Evolutionary conservation across 331 rosid species (phyloP), one percentile per base, ranked within the genome.

Genomic region (Spiraea crenata): DNA sequence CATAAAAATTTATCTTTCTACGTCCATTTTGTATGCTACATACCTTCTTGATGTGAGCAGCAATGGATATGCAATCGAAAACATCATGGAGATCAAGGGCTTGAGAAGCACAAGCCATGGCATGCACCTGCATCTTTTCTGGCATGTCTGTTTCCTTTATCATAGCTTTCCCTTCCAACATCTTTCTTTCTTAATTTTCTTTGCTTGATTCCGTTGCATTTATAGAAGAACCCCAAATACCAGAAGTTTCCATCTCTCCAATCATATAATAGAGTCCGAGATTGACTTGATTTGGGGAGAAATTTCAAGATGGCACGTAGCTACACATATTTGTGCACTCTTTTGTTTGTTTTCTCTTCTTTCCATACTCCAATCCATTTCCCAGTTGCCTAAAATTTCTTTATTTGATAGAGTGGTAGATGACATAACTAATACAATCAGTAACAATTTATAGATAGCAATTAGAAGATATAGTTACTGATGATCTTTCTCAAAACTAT

Each of bases 81-180:
- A 87, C 91, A 60, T 87, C 93, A 80, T 73, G 78, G 69, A 85
- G 85, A 87, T 87, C 87, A 61, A 90, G 91, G 17, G 88, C 96
- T 7, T 79, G 77, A 80, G 86, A 85, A 74, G 93, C 93, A 85
- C 74, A 86, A 58, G 92, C 82, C 96, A 80, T 86, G 81, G 91
- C 96, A 56, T 86, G 91, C 58, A 73, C 80, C 83, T 85, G 89
- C 92, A 91, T 85, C 84, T 85, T 86, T 47, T 57, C 64, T 0
- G 85, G 70, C 92, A 91, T 91, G 79, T 91, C 92, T 19, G 91
- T 81, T 73, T 91, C 91, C 77, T 82, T 83, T 16, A 88, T 52
- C 64, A 3, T 57, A 74, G 74, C 92, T 63, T 88, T 88, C 42
- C 96, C 97, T 82, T 91, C 97, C 92, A 88, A 67, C 96, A 91